Evolutionary conservation across 2,329 filamentous ascomycete species (phyloP).

Genomic region (Pyricularia sp.): DNA sequence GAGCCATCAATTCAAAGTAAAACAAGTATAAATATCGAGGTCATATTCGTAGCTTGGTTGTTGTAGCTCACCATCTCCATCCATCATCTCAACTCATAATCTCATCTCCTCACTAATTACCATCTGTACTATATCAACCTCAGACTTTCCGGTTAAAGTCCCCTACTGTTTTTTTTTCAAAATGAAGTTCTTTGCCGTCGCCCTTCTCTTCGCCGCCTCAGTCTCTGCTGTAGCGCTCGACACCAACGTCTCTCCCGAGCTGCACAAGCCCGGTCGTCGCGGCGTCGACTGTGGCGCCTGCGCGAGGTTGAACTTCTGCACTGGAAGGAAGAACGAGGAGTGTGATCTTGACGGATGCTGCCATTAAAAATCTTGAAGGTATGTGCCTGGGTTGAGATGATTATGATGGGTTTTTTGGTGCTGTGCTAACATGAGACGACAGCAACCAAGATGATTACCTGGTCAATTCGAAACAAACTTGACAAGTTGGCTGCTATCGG

Average conservation of each 20-base stretch:
- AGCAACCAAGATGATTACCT: too few species aligned
- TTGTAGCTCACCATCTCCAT: background rate
- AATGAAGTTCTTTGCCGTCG: background rate
- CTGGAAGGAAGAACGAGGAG: background rate
- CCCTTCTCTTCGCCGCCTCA: background rate
- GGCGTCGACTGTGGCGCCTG: background rate
- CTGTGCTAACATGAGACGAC: too few species aligned
- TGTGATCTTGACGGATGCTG: background rate
- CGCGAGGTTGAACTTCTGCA: background rate
- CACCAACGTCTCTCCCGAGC: background rate
- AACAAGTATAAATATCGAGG: background rate
- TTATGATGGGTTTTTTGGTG: background rate
- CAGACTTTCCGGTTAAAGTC: background rate
- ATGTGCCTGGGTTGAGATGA: background rate
- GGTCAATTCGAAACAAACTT: too few species aligned
- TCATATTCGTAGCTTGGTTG: background rate
- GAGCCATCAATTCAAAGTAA: background rate
- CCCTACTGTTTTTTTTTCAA: background rate
- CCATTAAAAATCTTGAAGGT: background rate
- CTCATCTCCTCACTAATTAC: background rate
- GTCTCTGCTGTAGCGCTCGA: background rate
- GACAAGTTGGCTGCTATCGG: too few species aligned
- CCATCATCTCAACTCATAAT: background rate
- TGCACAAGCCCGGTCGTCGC: background rate
- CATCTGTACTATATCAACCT: background rate